phyloP scores from a whole-genome alignment of 2,329 filamentous ascomycete genomes.

The Penicillium sp. region DNA sequence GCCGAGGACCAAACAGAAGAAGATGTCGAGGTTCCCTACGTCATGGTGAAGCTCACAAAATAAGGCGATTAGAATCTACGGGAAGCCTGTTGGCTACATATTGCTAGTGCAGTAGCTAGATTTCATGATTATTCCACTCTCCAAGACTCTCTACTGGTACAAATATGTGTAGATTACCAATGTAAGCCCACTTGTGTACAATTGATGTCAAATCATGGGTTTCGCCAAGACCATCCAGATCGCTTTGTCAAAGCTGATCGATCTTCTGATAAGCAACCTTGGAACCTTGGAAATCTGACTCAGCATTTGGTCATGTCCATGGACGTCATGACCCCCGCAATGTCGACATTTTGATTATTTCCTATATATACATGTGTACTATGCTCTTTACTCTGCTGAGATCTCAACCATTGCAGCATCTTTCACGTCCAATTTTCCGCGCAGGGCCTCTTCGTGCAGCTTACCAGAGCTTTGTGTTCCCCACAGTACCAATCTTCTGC shows the following conservation, averaged over 20 bases:
- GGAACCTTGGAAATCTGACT: conserved; percentile 12
- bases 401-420: conserved; percentile 20
- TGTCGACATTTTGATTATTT: conserved; percentile 6
- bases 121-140: conserved; percentile 8
- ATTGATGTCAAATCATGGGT: neutral
- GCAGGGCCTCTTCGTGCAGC: conserved; percentile 11
- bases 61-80: conserved; percentile 7
- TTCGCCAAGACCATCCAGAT: neutral
- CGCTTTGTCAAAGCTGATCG: conserved; percentile 30
- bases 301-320: conserved; percentile 16
- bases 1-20: conserved; percentile 84
- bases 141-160: neutral
- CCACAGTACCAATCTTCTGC: conserved; percentile 16
- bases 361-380: conserved; percentile 12
- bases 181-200: conserved; percentile 3
- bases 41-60: conserved; percentile 74
- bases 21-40: conserved; percentile 95
- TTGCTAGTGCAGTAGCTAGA: conserved; percentile 8
- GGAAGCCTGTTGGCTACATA: conserved; percentile 1
- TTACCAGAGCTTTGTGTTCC: conserved; percentile 18
- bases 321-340: conserved; percentile 15
- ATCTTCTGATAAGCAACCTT: conserved; percentile 17
- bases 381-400: conserved; percentile 28
- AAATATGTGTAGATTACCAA: conserved; percentile 7
- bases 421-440: conserved; percentile 14